Evolutionary conservation across 495 filamentous ascomycete species (phyloP).

Genomic region (Aspergillus wentii): DNA sequence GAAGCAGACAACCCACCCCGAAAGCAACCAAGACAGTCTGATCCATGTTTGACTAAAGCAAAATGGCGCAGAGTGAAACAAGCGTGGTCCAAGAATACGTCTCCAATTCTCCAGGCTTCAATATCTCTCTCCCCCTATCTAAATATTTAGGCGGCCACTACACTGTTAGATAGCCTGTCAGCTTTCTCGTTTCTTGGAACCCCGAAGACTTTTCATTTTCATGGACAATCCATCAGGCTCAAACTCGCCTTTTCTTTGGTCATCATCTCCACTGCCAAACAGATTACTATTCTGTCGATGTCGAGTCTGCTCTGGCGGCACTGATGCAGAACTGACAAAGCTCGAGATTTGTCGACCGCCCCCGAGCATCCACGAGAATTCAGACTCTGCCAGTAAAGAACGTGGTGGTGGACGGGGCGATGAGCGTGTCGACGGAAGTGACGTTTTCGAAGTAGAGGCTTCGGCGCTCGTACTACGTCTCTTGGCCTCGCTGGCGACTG

Average conservation of each 20-base stretch:
- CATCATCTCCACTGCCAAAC: conserved; percentile 36
- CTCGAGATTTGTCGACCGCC: conserved; percentile 43
- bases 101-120: too few relatives aligned
- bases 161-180: too few relatives aligned
- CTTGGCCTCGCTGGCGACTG: conserved; percentile 7
- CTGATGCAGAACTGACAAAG: conserved; percentile 46
- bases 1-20: too few relatives aligned
- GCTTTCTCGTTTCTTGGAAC: conserved; percentile 53
- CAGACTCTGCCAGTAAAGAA: conserved; percentile 65
- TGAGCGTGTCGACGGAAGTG: too few relatives aligned
- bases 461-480: too few relatives aligned
- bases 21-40: too few relatives aligned
- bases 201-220: conserved; percentile 50
- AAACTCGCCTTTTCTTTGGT: conserved; percentile 17
- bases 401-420: conserved; percentile 10
- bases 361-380: conserved; percentile 95
- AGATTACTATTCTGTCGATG: conserved; percentile 35
- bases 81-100: too few relatives aligned
- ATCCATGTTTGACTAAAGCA: too few relatives aligned
- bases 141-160: too few relatives aligned
- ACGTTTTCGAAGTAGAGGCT: too few relatives aligned
- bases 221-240: conserved; percentile 40
- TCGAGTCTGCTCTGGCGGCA: conserved; percentile 43
- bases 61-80: too few relatives aligned
- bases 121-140: too few relatives aligned